Conservation (phyloP, 768 basidiomycete genomes). For the Suillus subluteus region DNA sequence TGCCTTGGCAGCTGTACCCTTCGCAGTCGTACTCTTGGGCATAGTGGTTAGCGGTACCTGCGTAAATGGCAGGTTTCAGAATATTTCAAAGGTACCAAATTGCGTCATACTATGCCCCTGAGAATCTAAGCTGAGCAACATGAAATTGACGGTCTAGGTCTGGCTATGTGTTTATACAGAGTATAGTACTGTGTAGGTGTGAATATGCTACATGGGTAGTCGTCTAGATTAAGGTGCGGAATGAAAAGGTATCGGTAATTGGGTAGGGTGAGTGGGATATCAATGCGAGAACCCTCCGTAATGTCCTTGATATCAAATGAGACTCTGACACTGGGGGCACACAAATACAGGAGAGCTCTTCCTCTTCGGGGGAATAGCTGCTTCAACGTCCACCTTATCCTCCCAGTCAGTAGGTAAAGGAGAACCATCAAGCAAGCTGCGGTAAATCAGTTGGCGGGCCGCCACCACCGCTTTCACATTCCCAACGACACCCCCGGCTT, state of each 20-base stretch:
- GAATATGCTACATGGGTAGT: background rate
- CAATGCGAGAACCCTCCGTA: background rate
- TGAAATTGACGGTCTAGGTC: no score
- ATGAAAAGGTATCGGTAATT: background rate
- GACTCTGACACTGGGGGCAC: conserved; percentile 49
- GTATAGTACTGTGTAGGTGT: background rate
- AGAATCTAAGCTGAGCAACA: no score
- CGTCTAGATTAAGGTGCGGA: background rate
- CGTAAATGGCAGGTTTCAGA: background rate
- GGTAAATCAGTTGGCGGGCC: conserved; percentile 53
- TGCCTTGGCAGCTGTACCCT: background rate
- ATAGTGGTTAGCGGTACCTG: background rate
- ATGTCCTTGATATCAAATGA: conserved; percentile 37
- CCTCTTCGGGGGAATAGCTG: conserved; percentile 24
- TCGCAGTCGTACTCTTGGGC: background rate
- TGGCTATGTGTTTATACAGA: background rate
- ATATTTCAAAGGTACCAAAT: background rate
- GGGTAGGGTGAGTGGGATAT: background rate
- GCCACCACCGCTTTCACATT: conserved; percentile 50
- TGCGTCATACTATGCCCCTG: background rate
- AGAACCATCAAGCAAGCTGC: conserved; percentile 29
- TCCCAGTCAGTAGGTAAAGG: conserved; percentile 48
- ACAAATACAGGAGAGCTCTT: conserved; percentile 33
- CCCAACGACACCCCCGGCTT: conserved; percentile 50
- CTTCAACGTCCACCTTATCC: conserved; percentile 25